Base-by-base conservation (phyloP, 2,329 filamentous ascomycete species). In the Colletotrichum liriopes region DNA sequence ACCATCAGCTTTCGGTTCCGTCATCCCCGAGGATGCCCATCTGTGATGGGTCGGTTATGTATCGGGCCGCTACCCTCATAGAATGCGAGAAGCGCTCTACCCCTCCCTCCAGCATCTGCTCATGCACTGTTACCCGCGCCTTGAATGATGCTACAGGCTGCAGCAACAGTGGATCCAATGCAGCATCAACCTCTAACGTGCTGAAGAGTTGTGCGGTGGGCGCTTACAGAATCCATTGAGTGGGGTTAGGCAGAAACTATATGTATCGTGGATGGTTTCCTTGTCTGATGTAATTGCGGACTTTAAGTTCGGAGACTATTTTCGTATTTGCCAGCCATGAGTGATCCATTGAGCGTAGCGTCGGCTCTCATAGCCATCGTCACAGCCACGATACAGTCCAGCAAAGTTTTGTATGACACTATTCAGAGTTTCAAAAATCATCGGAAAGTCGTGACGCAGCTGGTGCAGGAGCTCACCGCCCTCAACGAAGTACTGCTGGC, bases 361-460 rank as follows among this genome's bases (percentile, higher is more conserved):
- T 69, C 18, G 39, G 60, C 29, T 14, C 9, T 70, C 11, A 1
- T 54, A 4, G 60, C 41, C 54, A 51, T 47, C 2, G 45, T 69
- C 35, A 43, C 20, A 20, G 54, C 35, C 52, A 49, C 60, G 0
- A 8, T n/a, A 20, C 43, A 54, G 29, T 59, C 37, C 8, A 65
- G 29, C 5, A 18, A 59, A 35, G 0, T 26, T 32, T 35, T 65
- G 18, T 47, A 20, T 41, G 52, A 54, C n/a, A 69, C 67, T 3
- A 29, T 69, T 2, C 60, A 54, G 29, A 67, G 47, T 32, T 67
- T 67, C 65, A 37, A 26, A 37, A 54, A 55, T 18, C 49, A 67
- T n/a, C 65, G 37, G 45, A n/a, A 29, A 47, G 39, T 39, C 41
- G 16, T 68, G 1, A n/a, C 18, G 35, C 51, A 63, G 51, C 51